Percentiles rank a stretch among this genome's conserved stretches.
Conservation (phyloP, 495 filamentous ascomycete genomes). For the Penicillium cinerascens region DNA sequence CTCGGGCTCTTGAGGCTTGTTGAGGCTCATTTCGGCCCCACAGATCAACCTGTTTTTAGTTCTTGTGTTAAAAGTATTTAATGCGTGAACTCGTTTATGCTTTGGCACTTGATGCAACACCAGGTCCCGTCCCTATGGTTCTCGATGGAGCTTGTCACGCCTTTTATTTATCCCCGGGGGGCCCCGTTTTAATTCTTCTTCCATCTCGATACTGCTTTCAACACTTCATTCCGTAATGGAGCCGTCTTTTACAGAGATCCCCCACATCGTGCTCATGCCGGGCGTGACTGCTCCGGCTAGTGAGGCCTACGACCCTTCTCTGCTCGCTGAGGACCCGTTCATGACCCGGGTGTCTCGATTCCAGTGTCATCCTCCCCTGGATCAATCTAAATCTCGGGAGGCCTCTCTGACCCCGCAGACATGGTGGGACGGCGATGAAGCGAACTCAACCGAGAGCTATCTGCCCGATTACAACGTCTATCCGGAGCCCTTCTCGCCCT, state of each 20-base stretch:
- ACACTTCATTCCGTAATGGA: slow-evolving; percentile 21
- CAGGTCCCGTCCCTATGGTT: slow-evolving; percentile 6
- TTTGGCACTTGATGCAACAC: slow-evolving; percentile 14
- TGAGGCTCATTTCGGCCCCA: slow-evolving; percentile 20
- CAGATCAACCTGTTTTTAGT: slow-evolving; percentile 4
- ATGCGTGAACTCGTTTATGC: background rate
- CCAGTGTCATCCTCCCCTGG: slow-evolving; percentile 9
- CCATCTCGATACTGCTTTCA: background rate
- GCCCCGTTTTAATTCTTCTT: background rate
- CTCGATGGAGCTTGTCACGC: slow-evolving; percentile 1
- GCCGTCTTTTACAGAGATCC: slow-evolving; percentile 12
- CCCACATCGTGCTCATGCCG: slow-evolving; percentile 9
- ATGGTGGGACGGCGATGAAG: slow-evolving; percentile 10
- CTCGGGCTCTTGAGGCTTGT: slow-evolving; percentile 11
- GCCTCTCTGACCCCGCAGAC: background rate
- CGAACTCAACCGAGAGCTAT: slow-evolving; percentile 4
- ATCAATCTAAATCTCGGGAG: slow-evolving; percentile 4
- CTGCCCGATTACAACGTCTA: slow-evolving; percentile 5
- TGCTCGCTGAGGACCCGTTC: slow-evolving; percentile 13
- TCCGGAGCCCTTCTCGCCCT: slow-evolving; percentile 13
- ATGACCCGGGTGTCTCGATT: slow-evolving; percentile 8
- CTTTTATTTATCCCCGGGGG: slow-evolving; percentile 13
- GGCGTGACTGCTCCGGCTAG: slow-evolving; percentile 3
- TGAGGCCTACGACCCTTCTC: slow-evolving; percentile 11
- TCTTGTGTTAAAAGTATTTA: too few relatives aligned